phyloP scores from a whole-genome alignment of 108 stramenopile species.

The Phaeodactylum tricornutum region DNA sequence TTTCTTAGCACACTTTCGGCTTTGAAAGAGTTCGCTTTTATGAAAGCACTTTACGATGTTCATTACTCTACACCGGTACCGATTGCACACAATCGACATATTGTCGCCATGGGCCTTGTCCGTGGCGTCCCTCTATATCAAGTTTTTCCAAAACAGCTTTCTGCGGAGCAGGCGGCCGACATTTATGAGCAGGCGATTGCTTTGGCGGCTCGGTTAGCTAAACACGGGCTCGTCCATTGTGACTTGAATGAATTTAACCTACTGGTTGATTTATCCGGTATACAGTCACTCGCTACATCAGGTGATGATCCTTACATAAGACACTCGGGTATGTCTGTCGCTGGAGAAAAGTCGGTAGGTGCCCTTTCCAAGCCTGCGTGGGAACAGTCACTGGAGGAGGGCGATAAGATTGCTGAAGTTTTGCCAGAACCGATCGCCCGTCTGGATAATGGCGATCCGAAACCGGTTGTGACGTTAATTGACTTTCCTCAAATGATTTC shows the following conservation, averaged over 20 bases:
- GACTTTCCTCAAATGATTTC: constrained; percentile 99
- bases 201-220: constrained; percentile 68
- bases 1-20: constrained; percentile 92
- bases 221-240: constrained; percentile 95
- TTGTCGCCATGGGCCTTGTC: constrained; percentile 85
- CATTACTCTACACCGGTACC: constrained; percentile 93
- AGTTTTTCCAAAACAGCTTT: constrained; percentile 58
- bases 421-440: constrained; percentile 50
- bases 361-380: constrained; percentile 40
- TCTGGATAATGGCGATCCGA: constrained; percentile 73
- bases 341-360: constrained; percentile 39
- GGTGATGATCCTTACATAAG: constrained; percentile 70
- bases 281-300: constrained; percentile 38
- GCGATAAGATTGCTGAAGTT: constrained; percentile 52
- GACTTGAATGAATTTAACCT: constrained; percentile 99
- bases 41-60: constrained; percentile 90
- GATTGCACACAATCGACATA: constrained; percentile 89
- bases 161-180: constrained; percentile 77
- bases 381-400: constrained; percentile 22
- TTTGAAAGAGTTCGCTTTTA: constrained; percentile 93
- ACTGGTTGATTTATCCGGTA: constrained; percentile 87
- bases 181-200: constrained; percentile 78
- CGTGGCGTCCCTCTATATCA: constrained; percentile 90
- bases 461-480: constrained; percentile 90
- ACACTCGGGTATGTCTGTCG: constrained; percentile 71